Evolutionary conservation across 441 rosid genomes (phyloP), one percentile per base, ranked within the genome.

Genomic region (Kokia cookei): DNA sequence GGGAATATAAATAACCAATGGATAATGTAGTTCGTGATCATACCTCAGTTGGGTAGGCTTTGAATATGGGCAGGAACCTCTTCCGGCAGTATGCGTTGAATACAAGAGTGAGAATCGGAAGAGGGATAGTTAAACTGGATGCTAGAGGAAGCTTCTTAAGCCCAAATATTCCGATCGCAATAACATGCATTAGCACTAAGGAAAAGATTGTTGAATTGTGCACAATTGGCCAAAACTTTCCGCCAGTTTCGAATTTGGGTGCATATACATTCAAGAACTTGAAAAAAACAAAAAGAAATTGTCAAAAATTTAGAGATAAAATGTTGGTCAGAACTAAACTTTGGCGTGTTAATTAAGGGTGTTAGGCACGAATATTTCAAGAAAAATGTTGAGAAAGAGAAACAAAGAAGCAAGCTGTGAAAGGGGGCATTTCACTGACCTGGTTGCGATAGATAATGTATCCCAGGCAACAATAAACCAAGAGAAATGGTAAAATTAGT

Each of bases 401-500:
- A 53, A 58, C 7, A 58, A 11, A 13, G 32, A 63, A 12, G 71
- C 17, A 74, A 27, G 37, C 45, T 35, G 10, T 54, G 17, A 60
- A 62, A 22, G 60, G 51, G 68, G 40, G 1, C 2, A 60, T 27
- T 63, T 63, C 24, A 69, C 76, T 80, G 69, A 91, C 99, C 92
- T 93, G 99, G 85, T 93, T 91, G 71, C 98, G 94, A 76, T 73
- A 92, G 81, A 92, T 85, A 83, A 92, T 83, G 81, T 89, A 96
- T 63, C 94, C 99, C 76, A 96, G 76, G 84, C 90, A 92, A 69
- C 79, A 91, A 83, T 88, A 91, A 77, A 92, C 87, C 83, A 93
- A 82, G 80, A 96, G 85, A 82, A 96, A 96, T 7, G 99, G 99
- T 53, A 96, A 85, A 77, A 96, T 96, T 63, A 96, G 84, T n/a